Conservation (phyloP, 2,329 filamentous ascomycete genomes). For the Verticillium nubilum region DNA sequence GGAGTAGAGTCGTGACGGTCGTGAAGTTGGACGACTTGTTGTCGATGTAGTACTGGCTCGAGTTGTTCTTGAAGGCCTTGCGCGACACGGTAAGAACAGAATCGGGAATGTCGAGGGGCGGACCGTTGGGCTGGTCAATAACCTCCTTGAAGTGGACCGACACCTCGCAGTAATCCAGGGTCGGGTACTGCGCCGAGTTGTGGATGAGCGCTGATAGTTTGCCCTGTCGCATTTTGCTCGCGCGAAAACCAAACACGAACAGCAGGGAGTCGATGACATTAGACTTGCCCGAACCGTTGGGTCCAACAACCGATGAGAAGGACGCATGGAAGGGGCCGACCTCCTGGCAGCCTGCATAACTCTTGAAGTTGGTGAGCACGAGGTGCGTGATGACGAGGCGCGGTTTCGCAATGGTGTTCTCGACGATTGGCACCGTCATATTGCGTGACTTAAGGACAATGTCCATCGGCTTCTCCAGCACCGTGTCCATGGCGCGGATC, state of each 20-base stretch:
- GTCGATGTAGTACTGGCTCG: constrained; percentile 98
- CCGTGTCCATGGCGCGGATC: constrained; percentile 69
- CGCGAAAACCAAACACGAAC: constrained; percentile 98
- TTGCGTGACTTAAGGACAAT: constrained; percentile 85
- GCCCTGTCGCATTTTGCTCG: constrained; percentile 98
- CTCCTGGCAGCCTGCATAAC: constrained; percentile 90
- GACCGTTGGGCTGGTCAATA: constrained; percentile 71
- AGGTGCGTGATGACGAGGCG: constrained; percentile 91
- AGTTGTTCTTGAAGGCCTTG: constrained; percentile 94
- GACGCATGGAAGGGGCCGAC: constrained; percentile 96
- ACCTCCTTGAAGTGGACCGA: constrained; percentile 96
- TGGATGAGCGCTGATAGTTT: constrained; percentile 98
- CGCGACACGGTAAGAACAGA: constrained; percentile 85
- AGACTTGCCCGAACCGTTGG: constrained; percentile 96
- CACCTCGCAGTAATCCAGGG: constrained; percentile 89
- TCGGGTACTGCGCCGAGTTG: constrained; percentile 82
- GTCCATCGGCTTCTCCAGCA: constrained; percentile 86
- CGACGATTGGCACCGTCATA: constrained; percentile 59
- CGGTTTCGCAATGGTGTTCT: constrained; percentile 71
- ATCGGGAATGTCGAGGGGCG: constrained; percentile 72
- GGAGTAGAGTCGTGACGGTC: constrained; percentile 78
- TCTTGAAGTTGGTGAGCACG: constrained; percentile 96
- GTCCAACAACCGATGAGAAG: constrained; percentile 95
- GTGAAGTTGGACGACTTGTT: constrained; percentile 87
- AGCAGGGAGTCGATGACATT: constrained; percentile 97